Evolutionary conservation across 2,329 filamentous ascomycete species (phyloP).

Genomic region (Colletotrichum eremochloae): DNA sequence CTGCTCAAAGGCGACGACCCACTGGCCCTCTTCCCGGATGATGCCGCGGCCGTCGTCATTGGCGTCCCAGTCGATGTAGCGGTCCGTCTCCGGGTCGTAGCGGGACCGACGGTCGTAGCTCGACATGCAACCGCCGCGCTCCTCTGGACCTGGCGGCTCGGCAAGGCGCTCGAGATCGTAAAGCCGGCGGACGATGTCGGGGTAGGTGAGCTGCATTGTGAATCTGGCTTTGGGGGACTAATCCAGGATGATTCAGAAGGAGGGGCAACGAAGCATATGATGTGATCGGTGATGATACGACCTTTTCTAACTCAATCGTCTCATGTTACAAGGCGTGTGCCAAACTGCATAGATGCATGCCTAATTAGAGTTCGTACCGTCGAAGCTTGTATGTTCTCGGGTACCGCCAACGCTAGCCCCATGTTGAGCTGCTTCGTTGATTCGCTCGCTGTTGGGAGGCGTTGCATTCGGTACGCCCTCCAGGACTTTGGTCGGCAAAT

Average conservation of each 20-base stretch:
- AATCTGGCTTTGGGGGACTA: neutral
- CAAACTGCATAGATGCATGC: too few relatives aligned
- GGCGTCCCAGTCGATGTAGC: constrained; percentile 40
- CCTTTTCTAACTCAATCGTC: neutral
- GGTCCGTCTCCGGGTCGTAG: constrained; percentile 33
- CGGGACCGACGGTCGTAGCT: constrained; percentile 39
- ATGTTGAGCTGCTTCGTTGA: neutral
- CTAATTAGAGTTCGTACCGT: neutral
- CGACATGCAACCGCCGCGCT: constrained; percentile 38
- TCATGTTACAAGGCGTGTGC: neutral
- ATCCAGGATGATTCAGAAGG: neutral
- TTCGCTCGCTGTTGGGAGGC: neutral
- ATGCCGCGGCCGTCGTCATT: constrained; percentile 36
- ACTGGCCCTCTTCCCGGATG: constrained; percentile 34
- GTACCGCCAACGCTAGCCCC: neutral
- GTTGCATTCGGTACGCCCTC: neutral
- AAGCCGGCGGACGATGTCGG: constrained; percentile 34
- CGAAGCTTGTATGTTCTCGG: neutral
- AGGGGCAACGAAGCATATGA: neutral
- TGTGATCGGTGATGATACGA: too few relatives aligned
- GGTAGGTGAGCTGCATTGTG: constrained; percentile 31
- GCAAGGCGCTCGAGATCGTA: constrained; percentile 38
- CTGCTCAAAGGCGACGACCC: constrained; percentile 37
- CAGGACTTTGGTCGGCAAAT: neutral
- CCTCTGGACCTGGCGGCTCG: constrained; percentile 21